Evolutionary conservation across 768 basidiomycete species (phyloP).

Genomic region (Auriscalpium orientale): DNA sequence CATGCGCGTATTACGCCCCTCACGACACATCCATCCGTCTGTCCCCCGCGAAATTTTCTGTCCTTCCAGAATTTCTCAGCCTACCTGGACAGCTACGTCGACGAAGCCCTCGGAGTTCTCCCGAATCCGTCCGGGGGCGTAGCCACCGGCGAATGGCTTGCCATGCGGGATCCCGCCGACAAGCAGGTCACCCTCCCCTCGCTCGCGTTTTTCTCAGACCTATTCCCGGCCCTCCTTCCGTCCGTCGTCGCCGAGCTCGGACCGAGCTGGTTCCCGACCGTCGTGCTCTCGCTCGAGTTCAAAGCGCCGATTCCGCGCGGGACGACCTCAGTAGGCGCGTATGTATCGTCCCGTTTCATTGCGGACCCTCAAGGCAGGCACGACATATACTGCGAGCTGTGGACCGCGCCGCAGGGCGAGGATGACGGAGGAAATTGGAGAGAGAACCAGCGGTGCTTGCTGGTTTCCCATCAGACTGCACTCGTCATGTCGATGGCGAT

Average conservation of each 20-base stretch:
- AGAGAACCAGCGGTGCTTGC: conserved; percentile 54
- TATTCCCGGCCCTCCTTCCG: conserved; percentile 30
- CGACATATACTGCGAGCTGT: conserved; percentile 52
- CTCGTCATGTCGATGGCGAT: conserved; percentile 31
- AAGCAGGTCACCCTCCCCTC: conserved; percentile 35
- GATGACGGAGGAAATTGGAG: conserved; percentile 44
- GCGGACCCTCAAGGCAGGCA: conserved; percentile 50
- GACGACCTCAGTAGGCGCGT: conserved; percentile 48
- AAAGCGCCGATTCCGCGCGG: conserved; percentile 45
- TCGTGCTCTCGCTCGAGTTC: conserved; percentile 55
- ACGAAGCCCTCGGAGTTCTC: conserved; percentile 32
- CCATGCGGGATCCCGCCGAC: conserved; percentile 35
- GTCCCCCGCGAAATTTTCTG: background rate
- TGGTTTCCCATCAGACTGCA: conserved; percentile 55
- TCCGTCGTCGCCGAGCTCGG: background rate
- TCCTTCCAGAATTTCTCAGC: no score
- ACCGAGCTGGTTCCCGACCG: conserved; percentile 44
- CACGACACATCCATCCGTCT: background rate
- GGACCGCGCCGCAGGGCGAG: conserved; percentile 44
- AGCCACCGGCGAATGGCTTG: conserved; percentile 55
- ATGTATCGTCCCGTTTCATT: conserved; percentile 43
- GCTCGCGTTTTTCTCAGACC: conserved; percentile 52
- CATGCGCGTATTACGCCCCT: conserved; percentile 4
- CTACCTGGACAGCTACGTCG: conserved; percentile 17
- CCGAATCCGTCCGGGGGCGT: conserved; percentile 32